Evolutionary conservation across 345 rosid genomes (phyloP).

Genomic region (Hibiscus mutabilis): DNA sequence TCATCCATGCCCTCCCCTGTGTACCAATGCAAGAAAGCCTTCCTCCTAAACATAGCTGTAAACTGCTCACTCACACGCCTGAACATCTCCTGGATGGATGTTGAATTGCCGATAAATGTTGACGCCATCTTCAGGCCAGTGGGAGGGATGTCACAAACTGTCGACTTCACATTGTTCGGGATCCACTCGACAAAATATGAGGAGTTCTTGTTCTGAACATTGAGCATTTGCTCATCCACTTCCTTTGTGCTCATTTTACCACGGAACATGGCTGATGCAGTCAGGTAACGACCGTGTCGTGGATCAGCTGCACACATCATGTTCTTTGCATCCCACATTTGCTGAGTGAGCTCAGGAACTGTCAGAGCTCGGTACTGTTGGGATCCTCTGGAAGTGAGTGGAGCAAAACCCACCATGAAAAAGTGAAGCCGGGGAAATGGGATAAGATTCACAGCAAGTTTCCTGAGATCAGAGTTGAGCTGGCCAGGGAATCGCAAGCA

Average conservation of each 20-base stretch:
- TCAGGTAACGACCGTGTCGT: constrained; percentile 58
- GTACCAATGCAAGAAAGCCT: constrained; percentile 72
- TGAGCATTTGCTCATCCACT: constrained; percentile 66
- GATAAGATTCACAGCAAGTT: constrained; percentile 63
- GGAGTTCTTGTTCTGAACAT: constrained; percentile 64
- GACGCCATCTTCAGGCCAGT: constrained; percentile 71
- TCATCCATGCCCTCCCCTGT: constrained; percentile 70
- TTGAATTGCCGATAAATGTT: constrained; percentile 62
- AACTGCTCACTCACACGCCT: constrained; percentile 73
- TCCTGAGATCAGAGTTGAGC: constrained; percentile 61
- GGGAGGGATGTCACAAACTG: constrained; percentile 71
- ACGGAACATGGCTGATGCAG: constrained; percentile 73
- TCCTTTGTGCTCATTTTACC: constrained; percentile 81
- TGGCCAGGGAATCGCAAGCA: constrained; percentile 72
- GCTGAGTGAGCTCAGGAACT: constrained; percentile 73
- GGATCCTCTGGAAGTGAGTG: constrained; percentile 74
- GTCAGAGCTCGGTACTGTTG: constrained; percentile 67
- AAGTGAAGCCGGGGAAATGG: constrained; percentile 77
- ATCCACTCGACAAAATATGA: constrained; percentile 68
- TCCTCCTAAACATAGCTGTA: constrained; percentile 70
- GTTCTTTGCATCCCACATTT: constrained; percentile 80
- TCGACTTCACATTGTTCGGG: constrained; percentile 69
- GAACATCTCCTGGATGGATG: constrained; percentile 74
- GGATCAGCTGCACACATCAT: constrained; percentile 87
- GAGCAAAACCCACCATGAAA: constrained; percentile 78